Conservation (phyloP, 1,284 basidiomycete species). For the Ganoderma boninense region DNA sequence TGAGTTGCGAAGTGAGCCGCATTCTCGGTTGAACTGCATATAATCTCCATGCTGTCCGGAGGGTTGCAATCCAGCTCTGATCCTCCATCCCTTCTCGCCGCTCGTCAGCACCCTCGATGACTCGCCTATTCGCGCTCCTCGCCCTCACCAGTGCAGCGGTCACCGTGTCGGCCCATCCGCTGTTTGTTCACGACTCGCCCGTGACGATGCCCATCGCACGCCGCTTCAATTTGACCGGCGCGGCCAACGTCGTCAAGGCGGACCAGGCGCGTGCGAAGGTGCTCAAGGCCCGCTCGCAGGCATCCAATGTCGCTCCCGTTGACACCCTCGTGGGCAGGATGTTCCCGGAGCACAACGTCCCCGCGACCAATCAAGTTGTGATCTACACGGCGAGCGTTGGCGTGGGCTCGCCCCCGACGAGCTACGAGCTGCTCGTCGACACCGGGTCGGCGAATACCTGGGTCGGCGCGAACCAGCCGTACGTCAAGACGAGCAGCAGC, state of each 20-base stretch:
- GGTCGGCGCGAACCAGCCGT: slow-evolving; percentile 58
- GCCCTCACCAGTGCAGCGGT: too few species aligned
- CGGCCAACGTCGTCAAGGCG: slow-evolving; percentile 28
- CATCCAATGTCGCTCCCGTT: not conserved
- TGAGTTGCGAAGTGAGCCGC: too few species aligned
- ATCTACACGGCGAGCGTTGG: slow-evolving; percentile 37
- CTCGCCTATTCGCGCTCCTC: too few species aligned
- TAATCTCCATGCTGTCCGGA: too few species aligned
- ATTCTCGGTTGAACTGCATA: too few species aligned
- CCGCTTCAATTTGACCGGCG: slow-evolving; percentile 34
- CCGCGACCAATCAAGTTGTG: slow-evolving; percentile 36
- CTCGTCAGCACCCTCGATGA: too few species aligned
- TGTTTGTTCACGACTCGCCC: slow-evolving; percentile 28
- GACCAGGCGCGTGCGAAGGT: slow-evolving; percentile 39
- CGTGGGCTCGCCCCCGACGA: slow-evolving; percentile 38
- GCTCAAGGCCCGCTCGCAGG: slow-evolving; percentile 32
- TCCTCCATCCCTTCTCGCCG: too few species aligned
- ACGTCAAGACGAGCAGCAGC: slow-evolving; percentile 57
- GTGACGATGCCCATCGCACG: slow-evolving; percentile 37
- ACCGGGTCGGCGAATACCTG: slow-evolving; percentile 65
- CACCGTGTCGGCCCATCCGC: too few species aligned
- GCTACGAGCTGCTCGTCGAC: slow-evolving; percentile 39
- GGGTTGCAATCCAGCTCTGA: too few species aligned
- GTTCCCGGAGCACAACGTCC: slow-evolving; percentile 35
- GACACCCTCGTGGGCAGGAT: slow-evolving; percentile 22